Evolutionary conservation across 257 asterid species (phyloP).

Genomic region (Apocynum venetum): DNA sequence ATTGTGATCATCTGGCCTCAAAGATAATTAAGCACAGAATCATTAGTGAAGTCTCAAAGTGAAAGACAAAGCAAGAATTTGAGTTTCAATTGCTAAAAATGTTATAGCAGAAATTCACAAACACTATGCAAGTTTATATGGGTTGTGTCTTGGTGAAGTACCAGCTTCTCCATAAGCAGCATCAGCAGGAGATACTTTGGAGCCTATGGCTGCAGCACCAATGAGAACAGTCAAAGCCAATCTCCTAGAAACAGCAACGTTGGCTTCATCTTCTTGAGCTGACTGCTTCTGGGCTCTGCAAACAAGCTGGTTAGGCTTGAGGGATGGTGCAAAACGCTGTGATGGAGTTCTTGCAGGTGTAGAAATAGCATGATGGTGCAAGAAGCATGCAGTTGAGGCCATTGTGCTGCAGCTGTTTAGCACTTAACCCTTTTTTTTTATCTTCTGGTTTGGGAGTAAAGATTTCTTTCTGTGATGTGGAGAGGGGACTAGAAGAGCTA

Average conservation of each 20-base stretch:
- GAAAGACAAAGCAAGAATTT: too few species aligned
- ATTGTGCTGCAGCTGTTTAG: constrained; percentile 22
- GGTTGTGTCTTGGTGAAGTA: constrained; percentile 9
- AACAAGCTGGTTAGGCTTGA: constrained; percentile 39
- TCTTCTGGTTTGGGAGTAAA: constrained; percentile 2
- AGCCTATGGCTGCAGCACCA: constrained; percentile 66
- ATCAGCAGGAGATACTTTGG: constrained; percentile 75
- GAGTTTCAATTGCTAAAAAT: too few species aligned
- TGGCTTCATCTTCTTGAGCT: constrained; percentile 26
- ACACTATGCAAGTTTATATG: too few species aligned
- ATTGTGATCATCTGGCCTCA: not conserved
- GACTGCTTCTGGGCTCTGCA: constrained; percentile 61
- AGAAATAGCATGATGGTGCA: constrained; percentile 50
- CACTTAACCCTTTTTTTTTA: not conserved
- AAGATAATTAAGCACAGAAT: not conserved
- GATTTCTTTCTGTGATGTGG: constrained; percentile 12
- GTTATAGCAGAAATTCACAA: too few species aligned
- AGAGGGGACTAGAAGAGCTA: constrained; percentile 7
- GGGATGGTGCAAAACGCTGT: constrained; percentile 26
- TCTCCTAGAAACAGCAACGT: constrained; percentile 47
- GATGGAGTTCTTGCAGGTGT: constrained; percentile 39
- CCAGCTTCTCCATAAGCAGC: constrained; percentile 93
- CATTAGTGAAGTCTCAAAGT: too few species aligned
- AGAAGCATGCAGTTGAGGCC: constrained; percentile 78
- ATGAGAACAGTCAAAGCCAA: constrained; percentile 61